Evolutionary conservation across 148 eudicot genomes (phyloP).

Genomic region (Pouteria glomerata): DNA sequence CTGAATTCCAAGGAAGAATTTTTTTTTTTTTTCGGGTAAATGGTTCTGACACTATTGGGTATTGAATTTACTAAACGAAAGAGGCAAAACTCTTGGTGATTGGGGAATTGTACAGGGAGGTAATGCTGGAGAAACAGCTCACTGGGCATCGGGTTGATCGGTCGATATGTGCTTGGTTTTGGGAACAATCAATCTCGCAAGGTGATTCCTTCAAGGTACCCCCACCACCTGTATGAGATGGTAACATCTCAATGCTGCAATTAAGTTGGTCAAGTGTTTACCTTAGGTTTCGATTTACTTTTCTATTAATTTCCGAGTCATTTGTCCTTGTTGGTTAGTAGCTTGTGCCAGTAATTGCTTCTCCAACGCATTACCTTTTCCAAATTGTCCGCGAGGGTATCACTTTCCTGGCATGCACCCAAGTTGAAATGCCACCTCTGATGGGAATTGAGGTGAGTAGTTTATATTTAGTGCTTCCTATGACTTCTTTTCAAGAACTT

Average conservation of each 20-base stretch:
- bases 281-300: neutral
- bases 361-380: constrained; percentile 93
- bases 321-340: constrained; percentile 25
- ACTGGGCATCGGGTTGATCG: constrained; percentile 82
- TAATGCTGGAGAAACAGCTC: constrained; percentile 82
- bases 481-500: neutral
- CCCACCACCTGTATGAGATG: neutral
- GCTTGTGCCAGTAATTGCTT: constrained; percentile 80
- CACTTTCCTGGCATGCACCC: constrained; percentile 88
- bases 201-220: constrained; percentile 76
- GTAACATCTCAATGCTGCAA: neutral
- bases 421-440: constrained; percentile 97
- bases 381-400: constrained; percentile 88
- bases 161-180: constrained; percentile 83
- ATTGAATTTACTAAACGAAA: neutral
- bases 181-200: constrained; percentile 68
- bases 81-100: neutral
- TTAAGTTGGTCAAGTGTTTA: neutral
- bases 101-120: constrained; percentile 48
- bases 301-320: neutral
- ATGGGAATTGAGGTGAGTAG: constrained; percentile 89
- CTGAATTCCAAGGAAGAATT: neutral
- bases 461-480: neutral
- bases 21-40: neutral
- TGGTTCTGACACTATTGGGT: neutral